Base-by-base conservation (phyloP, 1,284 basidiomycete genomes). In the Pseudozyma thailandica region DNA sequence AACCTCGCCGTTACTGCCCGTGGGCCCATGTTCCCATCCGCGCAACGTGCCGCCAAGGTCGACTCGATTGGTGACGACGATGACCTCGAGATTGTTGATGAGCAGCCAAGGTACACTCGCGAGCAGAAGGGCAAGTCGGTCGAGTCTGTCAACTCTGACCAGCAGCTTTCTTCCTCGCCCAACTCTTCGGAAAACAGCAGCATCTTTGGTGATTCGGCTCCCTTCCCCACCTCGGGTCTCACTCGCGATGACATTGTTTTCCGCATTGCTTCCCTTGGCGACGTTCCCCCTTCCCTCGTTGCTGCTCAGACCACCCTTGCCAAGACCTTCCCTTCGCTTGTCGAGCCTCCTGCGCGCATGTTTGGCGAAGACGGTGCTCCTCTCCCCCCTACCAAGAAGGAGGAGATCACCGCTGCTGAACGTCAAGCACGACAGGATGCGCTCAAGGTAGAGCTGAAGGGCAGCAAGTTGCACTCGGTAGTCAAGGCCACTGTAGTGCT, bases 401-500 rank as follows among this genome's bases (percentile, higher is more conserved):
- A 74, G 39, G 72, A 74, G 45, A 71, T 64, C 30, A 48, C 54
- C 12, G 30, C 58, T 1, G 74, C 66, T 33, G 74, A 77, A 46
- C 54, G 68, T 27, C 43, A 43, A 26, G 66, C 66, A 10, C 68
- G 74, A 16, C 63, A 75, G 43, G 41, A 69, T 6, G 72, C 71
- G 2, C 63, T 77, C 48, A 52, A 60, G 31, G 23, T 77, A 42
- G 58, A 68, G 43, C 42, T 66, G 39, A 53, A 74, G 35, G 66
- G 63, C 12, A 70, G 66, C 50, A 60, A 74, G 52, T 57, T 56
- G 3, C 62, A 71, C 33, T 68, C 72, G 43, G 43, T 77, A 30
- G 39, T 77, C 68, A 77, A 77, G 54, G 63, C 72, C 25, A 48
- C 53, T 16, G 48, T 77, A 18, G 68, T 77, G 0, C 45, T 77